Conservation (phyloP, 2,329 filamentous ascomycete genomes). For the Fusarium algeriense region DNA sequence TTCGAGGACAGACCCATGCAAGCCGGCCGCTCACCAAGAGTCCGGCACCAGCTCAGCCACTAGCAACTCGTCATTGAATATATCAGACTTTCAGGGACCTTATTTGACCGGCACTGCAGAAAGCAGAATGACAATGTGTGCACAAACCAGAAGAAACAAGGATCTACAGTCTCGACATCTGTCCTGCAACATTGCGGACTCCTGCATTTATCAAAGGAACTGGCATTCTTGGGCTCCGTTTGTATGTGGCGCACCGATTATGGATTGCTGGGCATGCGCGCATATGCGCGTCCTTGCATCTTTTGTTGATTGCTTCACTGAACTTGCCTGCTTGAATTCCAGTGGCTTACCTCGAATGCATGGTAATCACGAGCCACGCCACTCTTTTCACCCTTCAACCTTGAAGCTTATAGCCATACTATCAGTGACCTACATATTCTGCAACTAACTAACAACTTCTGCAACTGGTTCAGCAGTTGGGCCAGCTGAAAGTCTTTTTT, state of each 20-base stretch:
- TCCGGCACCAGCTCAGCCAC: conserved; percentile 34
- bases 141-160: not conserved
- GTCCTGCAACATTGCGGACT: conserved; percentile 22
- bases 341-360: conserved; percentile 30
- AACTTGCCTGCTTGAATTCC: conserved; percentile 35
- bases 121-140: conserved; percentile 7
- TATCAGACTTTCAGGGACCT: conserved; percentile 28
- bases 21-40: conserved; percentile 25
- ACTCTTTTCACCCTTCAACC: conserved; percentile 9
- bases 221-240: conserved; percentile 28
- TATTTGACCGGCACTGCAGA: conserved; percentile 12
- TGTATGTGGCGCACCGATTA: conserved; percentile 23
- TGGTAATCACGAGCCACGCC: conserved; percentile 37
- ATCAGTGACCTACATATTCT: not conserved
- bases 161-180: conserved; percentile 9
- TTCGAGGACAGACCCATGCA: conserved; percentile 35
- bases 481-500: conserved; percentile 6
- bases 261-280: conserved; percentile 16
- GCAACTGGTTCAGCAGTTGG: not conserved
- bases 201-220: conserved; percentile 19
- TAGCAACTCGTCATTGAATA: conserved; percentile 39
- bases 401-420: not conserved
- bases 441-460: not conserved
- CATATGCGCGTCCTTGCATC: conserved; percentile 28
- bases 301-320: conserved; percentile 33